A percentile compares a stretch with the other conserved stretches of the same genome.
phyloP scores from a whole-genome alignment of 768 basidiomycete genomes.

The Trametes sanguinea region DNA sequence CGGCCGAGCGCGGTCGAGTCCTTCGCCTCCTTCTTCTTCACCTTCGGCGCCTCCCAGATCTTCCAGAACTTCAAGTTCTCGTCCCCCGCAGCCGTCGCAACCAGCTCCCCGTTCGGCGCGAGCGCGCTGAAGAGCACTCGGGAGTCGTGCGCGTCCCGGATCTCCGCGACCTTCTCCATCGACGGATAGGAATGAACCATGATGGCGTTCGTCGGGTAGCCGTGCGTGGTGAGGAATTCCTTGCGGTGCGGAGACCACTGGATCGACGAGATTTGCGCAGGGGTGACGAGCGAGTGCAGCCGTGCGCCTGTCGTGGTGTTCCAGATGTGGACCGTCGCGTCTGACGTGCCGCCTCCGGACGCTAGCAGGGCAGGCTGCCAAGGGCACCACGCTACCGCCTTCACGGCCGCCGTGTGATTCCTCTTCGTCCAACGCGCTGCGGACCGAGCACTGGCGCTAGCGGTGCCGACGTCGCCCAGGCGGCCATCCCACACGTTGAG shows the following conservation, averaged over 20 bases:
- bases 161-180: constrained; percentile 78
- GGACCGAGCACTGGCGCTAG: constrained; percentile 18
- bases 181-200: constrained; percentile 86
- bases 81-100: constrained; percentile 91
- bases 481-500: constrained; percentile 97
- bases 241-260: constrained; percentile 87
- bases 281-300: constrained; percentile 81
- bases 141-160: constrained; percentile 91
- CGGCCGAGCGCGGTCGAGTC: constrained; percentile 33
- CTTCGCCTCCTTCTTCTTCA: constrained; percentile 51
- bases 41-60: constrained; percentile 67
- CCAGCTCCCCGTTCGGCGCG: constrained; percentile 86
- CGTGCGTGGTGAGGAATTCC: constrained; percentile 91
- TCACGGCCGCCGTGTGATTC: constrained; percentile 54
- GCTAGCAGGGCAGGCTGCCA: constrained; percentile 94
- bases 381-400: constrained; percentile 93
- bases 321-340: constrained; percentile 90
- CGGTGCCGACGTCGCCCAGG: constrained; percentile 32
- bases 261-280: constrained; percentile 90
- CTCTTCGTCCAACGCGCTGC: constrained; percentile 54
- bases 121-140: constrained; percentile 85
- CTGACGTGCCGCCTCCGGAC: constrained; percentile 92
- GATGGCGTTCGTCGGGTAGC: constrained; percentile 86
- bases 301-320: constrained; percentile 91
- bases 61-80: constrained; percentile 98